A percentile compares a stretch with the other conserved stretches of the same genome.
Conservation (phyloP, 2,329 filamentous ascomycete species). For the Talaromyces amestolkiae region DNA sequence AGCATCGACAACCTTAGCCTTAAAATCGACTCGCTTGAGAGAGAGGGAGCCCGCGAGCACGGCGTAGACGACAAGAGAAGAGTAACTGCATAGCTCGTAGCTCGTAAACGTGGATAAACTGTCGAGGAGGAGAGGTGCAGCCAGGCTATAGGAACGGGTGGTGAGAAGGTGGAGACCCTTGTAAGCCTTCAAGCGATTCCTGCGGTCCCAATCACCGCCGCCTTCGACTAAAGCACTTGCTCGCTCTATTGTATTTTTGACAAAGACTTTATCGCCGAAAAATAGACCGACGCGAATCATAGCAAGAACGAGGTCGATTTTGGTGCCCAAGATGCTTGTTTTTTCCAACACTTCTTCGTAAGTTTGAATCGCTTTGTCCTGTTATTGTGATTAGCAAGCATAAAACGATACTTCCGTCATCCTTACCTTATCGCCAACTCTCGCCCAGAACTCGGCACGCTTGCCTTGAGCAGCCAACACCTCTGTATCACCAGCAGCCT, state of each 20-base stretch:
- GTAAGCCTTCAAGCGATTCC: slow-evolving; percentile 98
- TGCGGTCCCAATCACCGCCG: slow-evolving; percentile 96
- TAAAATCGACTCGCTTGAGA: slow-evolving; percentile 96
- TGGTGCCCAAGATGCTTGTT: slow-evolving; percentile 92
- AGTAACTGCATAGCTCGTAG: slow-evolving; percentile 97
- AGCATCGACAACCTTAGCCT: slow-evolving; percentile 96
- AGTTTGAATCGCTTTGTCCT: slow-evolving; percentile 91
- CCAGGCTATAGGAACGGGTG: slow-evolving; percentile 82
- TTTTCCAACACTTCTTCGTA: slow-evolving; percentile 95
- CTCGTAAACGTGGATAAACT: slow-evolving; percentile 97
- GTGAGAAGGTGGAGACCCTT: slow-evolving; percentile 92
- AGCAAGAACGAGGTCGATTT: slow-evolving; percentile 94
- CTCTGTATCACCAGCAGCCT: slow-evolving; percentile 95
- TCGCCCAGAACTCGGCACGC: slow-evolving; percentile 92
- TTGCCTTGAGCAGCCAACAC: slow-evolving; percentile 89
- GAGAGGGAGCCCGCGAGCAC: slow-evolving; percentile 92
- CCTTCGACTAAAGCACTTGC: slow-evolving; percentile 87
- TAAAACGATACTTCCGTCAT: neutral
- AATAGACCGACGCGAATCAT: slow-evolving; percentile 95
- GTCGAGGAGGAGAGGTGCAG: slow-evolving; percentile 90
- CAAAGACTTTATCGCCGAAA: slow-evolving; percentile 86
- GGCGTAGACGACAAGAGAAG: slow-evolving; percentile 88
- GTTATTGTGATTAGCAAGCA: neutral
- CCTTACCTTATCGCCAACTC: slow-evolving; percentile 88
- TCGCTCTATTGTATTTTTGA: slow-evolving; percentile 91